These are phyloP conservation scores for Dactylellina sp. DNA, from an alignment of 2,329 filamentous ascomycete genomes.

Conservation along the genomic window DNA sequence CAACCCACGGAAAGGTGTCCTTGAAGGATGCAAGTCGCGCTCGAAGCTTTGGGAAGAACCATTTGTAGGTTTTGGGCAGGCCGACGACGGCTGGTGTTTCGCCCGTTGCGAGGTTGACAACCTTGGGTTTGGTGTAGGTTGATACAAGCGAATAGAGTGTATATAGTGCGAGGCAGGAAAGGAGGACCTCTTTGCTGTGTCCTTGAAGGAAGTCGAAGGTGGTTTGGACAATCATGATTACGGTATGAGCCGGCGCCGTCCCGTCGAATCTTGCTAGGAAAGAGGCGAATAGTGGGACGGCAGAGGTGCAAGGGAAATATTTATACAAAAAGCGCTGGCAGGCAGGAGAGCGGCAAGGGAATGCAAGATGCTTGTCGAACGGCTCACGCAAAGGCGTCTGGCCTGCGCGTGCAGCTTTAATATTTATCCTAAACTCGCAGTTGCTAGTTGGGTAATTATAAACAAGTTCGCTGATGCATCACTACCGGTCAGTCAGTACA, in stretches of 20 bases:
- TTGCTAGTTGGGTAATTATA: too few species aligned
- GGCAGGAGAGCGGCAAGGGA: constrained; percentile 10
- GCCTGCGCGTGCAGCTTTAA: constrained; percentile 12
- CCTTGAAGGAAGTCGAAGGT: constrained; percentile 26
- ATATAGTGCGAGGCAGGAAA: constrained; percentile 34
- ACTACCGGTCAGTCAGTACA: too few species aligned
- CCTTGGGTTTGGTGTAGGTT: constrained; percentile 35
- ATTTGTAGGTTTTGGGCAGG: constrained; percentile 38
- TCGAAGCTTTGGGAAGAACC: constrained; percentile 50
- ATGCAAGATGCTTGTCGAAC: constrained; percentile 14
- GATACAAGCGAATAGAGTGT: constrained; percentile 25
- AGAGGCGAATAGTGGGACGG: not conserved
- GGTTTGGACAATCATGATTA: constrained; percentile 45
- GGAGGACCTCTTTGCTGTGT: constrained; percentile 10
- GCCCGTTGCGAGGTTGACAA: constrained; percentile 26
- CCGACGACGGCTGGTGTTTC: constrained; percentile 60
- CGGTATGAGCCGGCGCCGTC: constrained; percentile 1
- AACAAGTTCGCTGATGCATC: too few species aligned
- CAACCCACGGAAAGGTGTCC: constrained; percentile 22
- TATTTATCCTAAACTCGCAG: constrained; percentile 45
- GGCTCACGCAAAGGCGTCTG: not conserved
- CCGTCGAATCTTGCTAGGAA: constrained; percentile 18
- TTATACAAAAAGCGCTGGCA: constrained; percentile 17
- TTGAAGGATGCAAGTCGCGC: constrained; percentile 27
- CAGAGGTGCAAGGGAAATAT: constrained; percentile 13